These are phyloP conservation scores for Sporisorium iseilematis-ciliati DNA, from an alignment of 1,284 basidiomycete genomes.

Conservation along the genomic window DNA sequence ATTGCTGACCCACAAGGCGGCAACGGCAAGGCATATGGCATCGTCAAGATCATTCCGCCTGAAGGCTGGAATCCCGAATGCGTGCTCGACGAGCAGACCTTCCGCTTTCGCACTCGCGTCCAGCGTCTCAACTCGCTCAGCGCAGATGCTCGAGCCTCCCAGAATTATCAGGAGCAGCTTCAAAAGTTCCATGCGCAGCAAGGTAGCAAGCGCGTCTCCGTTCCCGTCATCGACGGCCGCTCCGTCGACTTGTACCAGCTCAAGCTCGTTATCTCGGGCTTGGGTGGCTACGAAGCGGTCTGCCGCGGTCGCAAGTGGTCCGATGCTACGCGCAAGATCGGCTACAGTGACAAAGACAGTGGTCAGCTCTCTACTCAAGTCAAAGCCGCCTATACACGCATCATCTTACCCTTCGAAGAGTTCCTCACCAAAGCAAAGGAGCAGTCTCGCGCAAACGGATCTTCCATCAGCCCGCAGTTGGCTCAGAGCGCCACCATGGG, in stretches of 20 bases:
- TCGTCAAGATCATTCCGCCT: constrained; percentile 96
- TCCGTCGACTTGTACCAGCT: constrained; percentile 92
- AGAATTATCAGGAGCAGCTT: constrained; percentile 96
- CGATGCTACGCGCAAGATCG: constrained; percentile 82
- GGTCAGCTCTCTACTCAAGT: constrained; percentile 87
- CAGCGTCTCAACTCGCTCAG: constrained; percentile 97
- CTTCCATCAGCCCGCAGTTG: constrained; percentile 29
- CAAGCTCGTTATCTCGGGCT: constrained; percentile 87
- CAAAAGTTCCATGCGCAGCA: constrained; percentile 75
- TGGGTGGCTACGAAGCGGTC: constrained; percentile 87
- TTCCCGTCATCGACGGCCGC: constrained; percentile 92
- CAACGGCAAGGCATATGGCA: constrained; percentile 82
- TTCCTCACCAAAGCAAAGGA: constrained; percentile 76
- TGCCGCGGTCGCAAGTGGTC: constrained; percentile 85
- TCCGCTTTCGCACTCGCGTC: constrained; percentile 93
- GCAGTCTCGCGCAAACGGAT: constrained; percentile 43
- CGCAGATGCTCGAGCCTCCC: constrained; percentile 92
- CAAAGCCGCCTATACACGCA: constrained; percentile 87
- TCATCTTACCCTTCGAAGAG: constrained; percentile 93
- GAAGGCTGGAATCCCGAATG: constrained; percentile 95
- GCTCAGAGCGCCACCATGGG: constrained; percentile 35
- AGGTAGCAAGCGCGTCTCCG: constrained; percentile 78
- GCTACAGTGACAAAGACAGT: constrained; percentile 75
- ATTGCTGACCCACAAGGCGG: constrained; percentile 77
- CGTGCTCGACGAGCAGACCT: constrained; percentile 89